These are phyloP conservation scores for Nicotiana benthamiana DNA, from an alignment of 257 asterid genomes.

Conservation along the genomic window DNA sequence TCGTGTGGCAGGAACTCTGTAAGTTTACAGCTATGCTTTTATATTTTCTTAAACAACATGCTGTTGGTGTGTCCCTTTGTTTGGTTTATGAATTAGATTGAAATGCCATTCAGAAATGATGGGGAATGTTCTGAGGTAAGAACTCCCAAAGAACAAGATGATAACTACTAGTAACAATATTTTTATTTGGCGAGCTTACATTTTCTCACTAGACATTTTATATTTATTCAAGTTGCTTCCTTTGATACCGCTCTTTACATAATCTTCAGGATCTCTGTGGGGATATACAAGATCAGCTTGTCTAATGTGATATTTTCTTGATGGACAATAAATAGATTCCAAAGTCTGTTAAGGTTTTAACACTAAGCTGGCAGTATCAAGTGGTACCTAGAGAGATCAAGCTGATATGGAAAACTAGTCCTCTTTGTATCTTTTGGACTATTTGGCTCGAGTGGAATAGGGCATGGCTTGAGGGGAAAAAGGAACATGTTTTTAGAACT, in stretches of 20 bases:
- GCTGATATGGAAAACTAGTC: too few species aligned
- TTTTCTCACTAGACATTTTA: neutral
- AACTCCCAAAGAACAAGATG: neutral
- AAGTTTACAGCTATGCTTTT: conserved; percentile 21
- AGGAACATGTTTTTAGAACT: too few species aligned
- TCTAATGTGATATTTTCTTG: neutral
- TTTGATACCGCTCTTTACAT: neutral
- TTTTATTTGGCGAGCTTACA: neutral
- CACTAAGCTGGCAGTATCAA: too few species aligned
- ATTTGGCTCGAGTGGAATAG: too few species aligned
- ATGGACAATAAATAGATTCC: neutral
- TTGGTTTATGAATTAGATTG: neutral
- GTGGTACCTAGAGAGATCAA: too few species aligned
- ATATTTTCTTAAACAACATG: neutral
- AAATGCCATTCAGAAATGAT: neutral
- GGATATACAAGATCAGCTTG: neutral
- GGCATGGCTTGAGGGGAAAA: too few species aligned
- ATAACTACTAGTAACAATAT: neutral
- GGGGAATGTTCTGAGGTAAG: neutral
- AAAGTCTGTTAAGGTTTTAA: too few species aligned
- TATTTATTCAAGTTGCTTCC: neutral
- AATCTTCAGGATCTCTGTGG: neutral
- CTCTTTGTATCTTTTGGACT: too few species aligned
- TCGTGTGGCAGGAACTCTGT: conserved; percentile 91
- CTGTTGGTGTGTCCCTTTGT: neutral